Evolutionary conservation across 768 basidiomycete genomes (phyloP).

Genomic region (Cystofilobasidium capitatum): DNA sequence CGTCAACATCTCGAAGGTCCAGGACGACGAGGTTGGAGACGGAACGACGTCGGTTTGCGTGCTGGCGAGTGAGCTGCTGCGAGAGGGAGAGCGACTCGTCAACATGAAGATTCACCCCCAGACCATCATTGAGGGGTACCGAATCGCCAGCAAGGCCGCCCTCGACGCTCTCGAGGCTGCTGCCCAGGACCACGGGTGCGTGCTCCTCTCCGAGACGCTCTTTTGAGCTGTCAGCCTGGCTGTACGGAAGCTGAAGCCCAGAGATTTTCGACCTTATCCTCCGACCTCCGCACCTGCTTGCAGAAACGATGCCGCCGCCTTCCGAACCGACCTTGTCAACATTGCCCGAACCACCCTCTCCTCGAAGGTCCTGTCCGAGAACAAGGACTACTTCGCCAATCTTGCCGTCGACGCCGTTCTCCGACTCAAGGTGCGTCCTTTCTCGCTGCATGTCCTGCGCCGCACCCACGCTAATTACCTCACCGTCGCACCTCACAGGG

Average conservation of each 20-base stretch:
- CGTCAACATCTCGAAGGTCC: slow-evolving; percentile 99
- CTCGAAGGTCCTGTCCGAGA: slow-evolving; percentile 90
- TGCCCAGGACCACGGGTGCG: slow-evolving; percentile 74
- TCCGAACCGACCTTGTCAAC: slow-evolving; percentile 86
- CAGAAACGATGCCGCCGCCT: slow-evolving; percentile 61
- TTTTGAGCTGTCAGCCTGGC: neutral
- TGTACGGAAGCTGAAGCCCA: neutral
- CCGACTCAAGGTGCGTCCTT: slow-evolving; percentile 58
- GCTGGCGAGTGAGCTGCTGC: slow-evolving; percentile 74
- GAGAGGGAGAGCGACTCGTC: slow-evolving; percentile 93
- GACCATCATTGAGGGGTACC: slow-evolving; percentile 92
- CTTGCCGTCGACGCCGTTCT: slow-evolving; percentile 95
- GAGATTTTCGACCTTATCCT: neutral
- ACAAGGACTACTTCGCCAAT: slow-evolving; percentile 96
- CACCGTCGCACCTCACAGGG: slow-evolving; percentile 47
- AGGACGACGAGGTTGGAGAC: slow-evolving; percentile 98
- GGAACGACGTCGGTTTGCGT: slow-evolving; percentile 70
- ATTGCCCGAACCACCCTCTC: slow-evolving; percentile 93
- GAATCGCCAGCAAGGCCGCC: slow-evolving; percentile 78
- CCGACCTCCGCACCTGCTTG: neutral
- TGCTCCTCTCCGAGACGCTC: slow-evolving; percentile 25
- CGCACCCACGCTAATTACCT: neutral
- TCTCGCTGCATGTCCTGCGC: neutral
- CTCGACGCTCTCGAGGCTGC: slow-evolving; percentile 71
- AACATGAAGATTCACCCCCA: slow-evolving; percentile 87